These are phyloP conservation scores for Sclerotinia trifoliorum DNA, from an alignment of 2,329 filamentous ascomycete genomes.

Conservation along the genomic window DNA sequence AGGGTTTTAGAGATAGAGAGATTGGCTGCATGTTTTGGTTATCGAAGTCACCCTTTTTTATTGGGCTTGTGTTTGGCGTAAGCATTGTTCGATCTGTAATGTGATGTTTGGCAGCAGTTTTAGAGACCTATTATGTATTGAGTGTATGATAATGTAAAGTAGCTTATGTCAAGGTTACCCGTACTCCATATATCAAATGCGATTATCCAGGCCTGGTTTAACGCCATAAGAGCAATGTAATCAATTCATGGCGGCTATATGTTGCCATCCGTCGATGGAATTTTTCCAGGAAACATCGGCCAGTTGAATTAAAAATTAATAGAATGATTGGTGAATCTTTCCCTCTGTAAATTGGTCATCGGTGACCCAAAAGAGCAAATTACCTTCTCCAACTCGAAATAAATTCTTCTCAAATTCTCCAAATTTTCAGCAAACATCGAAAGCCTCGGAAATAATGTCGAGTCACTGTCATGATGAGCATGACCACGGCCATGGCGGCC, in stretches of 20 bases:
- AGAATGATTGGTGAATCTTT: slow-evolving; percentile 13
- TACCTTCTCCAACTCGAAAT: neutral
- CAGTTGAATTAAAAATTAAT: neutral
- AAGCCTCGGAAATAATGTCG: slow-evolving; percentile 39
- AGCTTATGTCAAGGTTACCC: neutral
- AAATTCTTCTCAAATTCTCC: neutral
- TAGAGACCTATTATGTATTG: neutral
- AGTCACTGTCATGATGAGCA: slow-evolving; percentile 49
- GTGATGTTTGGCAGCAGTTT: neutral
- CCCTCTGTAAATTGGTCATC: neutral
- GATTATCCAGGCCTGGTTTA: neutral
- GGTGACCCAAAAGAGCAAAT: neutral
- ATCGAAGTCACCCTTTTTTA: no score
- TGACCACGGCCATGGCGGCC: slow-evolving; percentile 44
- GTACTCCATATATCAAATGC: neutral
- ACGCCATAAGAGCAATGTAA: neutral
- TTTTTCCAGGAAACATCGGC: neutral
- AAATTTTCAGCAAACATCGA: neutral
- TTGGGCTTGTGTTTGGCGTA: neutral
- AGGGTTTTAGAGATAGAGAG: slow-evolving; percentile 32
- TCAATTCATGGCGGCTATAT: neutral
- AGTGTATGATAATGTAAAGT: slow-evolving; percentile 1
- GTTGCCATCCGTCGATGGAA: neutral
- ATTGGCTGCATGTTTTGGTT: neutral
- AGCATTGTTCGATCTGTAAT: neutral